Evolutionary conservation across 1,284 basidiomycete species (phyloP).

Genomic region (Wallemia ichthyophaga): DNA sequence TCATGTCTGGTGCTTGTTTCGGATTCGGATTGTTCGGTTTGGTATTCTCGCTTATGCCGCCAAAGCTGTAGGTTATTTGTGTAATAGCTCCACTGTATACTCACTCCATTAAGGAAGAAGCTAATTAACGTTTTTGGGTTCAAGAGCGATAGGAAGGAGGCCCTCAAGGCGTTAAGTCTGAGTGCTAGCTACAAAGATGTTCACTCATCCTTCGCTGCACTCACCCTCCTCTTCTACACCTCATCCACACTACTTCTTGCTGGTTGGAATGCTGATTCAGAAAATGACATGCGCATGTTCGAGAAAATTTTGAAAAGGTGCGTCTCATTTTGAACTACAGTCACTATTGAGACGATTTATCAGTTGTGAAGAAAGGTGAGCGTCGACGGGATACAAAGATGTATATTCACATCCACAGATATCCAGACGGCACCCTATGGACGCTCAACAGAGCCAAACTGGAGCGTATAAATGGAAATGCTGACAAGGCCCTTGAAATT

Average conservation of each 20-base stretch:
- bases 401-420: slow-evolving; percentile 14
- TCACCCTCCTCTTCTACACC: slow-evolving; percentile 22
- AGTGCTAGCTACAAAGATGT: slow-evolving; percentile 30
- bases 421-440: slow-evolving; percentile 39
- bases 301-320: neutral
- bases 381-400: neutral
- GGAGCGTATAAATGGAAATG: slow-evolving; percentile 32
- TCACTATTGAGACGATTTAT: neutral
- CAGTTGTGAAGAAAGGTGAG: slow-evolving; percentile 1
- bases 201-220: slow-evolving; percentile 42
- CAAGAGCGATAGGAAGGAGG: slow-evolving; percentile 33
- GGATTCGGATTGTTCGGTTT: slow-evolving; percentile 43
- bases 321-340: neutral
- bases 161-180: slow-evolving; percentile 32
- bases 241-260: neutral
- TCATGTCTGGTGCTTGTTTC: slow-evolving; percentile 7
- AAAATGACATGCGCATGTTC: neutral
- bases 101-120: slow-evolving; percentile 17
- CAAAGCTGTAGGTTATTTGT: slow-evolving; percentile 23
- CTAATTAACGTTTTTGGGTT: slow-evolving; percentile 42
- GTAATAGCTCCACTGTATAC: neutral
- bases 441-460: slow-evolving; percentile 43
- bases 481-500: slow-evolving; percentile 29
- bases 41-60: slow-evolving; percentile 38
- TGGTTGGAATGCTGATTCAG: slow-evolving; percentile 18